Base-by-base conservation (phyloP, 257 asterid species). In the Nicotiana benthamiana region DNA sequence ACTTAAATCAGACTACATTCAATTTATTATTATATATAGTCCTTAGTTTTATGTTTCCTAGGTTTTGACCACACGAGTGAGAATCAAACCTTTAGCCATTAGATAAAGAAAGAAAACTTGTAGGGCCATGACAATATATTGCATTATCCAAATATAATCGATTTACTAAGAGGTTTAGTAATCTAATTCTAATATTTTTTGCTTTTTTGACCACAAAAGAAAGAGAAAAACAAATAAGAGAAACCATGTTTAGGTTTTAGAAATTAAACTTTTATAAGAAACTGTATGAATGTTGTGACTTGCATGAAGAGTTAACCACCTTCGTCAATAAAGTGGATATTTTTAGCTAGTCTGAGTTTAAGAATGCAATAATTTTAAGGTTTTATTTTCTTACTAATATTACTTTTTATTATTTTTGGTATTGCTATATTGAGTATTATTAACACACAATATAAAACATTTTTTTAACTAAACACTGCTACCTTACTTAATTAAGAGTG, bases 61-160 rank as follows among this genome's bases (percentile, higher is more conserved):
- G 86, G 87, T 82, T 78, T 85, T 88, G 89, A 88, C 89, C 90
- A 80, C 89, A 87, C 91, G 86, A 80, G 83, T 82, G 87, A 1
- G 24, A 72, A 12, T 43, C 59, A 70, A 70, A 43, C 12, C 32
- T 22, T 43, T 43, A 40, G n/a, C 9, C 57, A 70, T 5, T 43
- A 20, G 27, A 70, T 43, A 17, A 70, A 70, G n/a, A 24, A 56
- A 12, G 57, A 70, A 70, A 70, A n/a, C 30, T 68, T 68, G n/a
- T 70, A 46, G 77, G 59, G 59, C 28, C 77, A 46, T 22, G 24
- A 43, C 59, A 67, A 2, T 5, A 20, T 43, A 70, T 43, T 5
- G 57, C 77, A 20, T 70, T 57, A 70, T 70, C 77, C 77, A 11
- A 46, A 70, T 68, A 43, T 6, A 7, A 36, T 68, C 10, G 6